Percentiles rank a stretch among this genome's conserved stretches.
phyloP scores from a whole-genome alignment of 345 rosid species.

The Bruguiera parviflora region DNA sequence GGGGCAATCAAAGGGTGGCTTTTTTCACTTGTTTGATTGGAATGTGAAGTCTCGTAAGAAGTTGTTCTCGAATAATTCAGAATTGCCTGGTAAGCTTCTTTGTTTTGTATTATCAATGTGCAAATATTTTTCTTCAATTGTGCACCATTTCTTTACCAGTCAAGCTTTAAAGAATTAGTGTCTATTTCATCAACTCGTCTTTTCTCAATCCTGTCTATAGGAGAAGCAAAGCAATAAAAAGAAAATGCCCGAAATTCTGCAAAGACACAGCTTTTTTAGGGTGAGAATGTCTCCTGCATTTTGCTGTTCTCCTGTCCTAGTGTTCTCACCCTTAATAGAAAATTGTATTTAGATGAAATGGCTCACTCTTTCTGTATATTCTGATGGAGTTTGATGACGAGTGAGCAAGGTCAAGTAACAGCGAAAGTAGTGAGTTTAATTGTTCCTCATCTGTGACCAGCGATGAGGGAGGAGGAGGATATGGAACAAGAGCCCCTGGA shows the following conservation, averaged over 20 bases:
- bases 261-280: slow-evolving; percentile 29
- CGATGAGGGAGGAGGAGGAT: slow-evolving; percentile 52
- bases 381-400: slow-evolving; percentile 50
- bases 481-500: slow-evolving; percentile 64
- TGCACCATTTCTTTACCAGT: neutral
- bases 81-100: slow-evolving; percentile 38
- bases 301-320: slow-evolving; percentile 4
- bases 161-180: neutral
- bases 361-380: slow-evolving; percentile 10
- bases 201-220: slow-evolving; percentile 23
- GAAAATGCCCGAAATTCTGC: slow-evolving; percentile 33
- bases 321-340: neutral
- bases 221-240: slow-evolving; percentile 42
- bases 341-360: slow-evolving; percentile 5
- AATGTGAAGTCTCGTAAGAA: slow-evolving; percentile 80
- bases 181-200: neutral
- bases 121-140: neutral
- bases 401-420: slow-evolving; percentile 39
- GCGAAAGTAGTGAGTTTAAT: slow-evolving; percentile 43
- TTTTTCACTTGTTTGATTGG: slow-evolving; percentile 80
- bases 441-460: slow-evolving; percentile 63
- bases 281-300: slow-evolving; percentile 31
- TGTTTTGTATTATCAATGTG: neutral
- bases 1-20: slow-evolving; percentile 65
- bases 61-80: slow-evolving; percentile 48